Evolutionary conservation across 2,329 filamentous ascomycete species (phyloP), one percentile per base, ranked within the genome.

Genomic region (Fusarium clavum): DNA sequence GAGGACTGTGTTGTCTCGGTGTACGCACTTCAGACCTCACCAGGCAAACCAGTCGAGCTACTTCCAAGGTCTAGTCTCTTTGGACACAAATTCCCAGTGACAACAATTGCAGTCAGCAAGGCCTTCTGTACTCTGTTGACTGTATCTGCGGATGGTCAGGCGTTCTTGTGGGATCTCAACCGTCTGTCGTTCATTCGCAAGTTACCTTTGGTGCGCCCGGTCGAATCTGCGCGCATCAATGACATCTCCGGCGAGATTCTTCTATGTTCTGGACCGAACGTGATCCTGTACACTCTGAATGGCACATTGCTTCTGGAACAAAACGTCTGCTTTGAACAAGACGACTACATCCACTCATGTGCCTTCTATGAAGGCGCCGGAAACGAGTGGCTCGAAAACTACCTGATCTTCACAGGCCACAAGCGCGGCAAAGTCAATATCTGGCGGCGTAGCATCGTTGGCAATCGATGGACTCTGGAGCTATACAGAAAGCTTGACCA

Each of bases 141-240:
- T 3, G 91, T 92, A 2, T 94, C 92, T 0, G 86, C 87, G 1
- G 93, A 97, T 75, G 94, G 94, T 1, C 90, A 93, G 41, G 90
- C 94, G 13, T 90, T 97, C 75, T 84, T 98, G 6, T 99, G 96
- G 96, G 96, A 98, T 78, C 85, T 99, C 6, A 99, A 98, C 79
- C 89, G 93, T 18, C 88, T 94, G 14, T 92, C 94, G 55, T 97
- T 97, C 75, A 90, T 98, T 8, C 89, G 94, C 46, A 91, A 90
- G 79, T 83, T 95, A 24, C 89, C 89, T 0, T 79, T 85, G 18
- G 84, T 84, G 5, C 85, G 87, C 7, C 80, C 84, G 1, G 83
- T 88, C 3, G 88, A 97, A 80, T 95, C 92, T 71, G 93, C 94
- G 1, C 86, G 87, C 13, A 94, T 99, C 79, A 97, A 97, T 77